Evolutionary conservation across 768 basidiomycete species (phyloP), one percentile per base, ranked within the genome.

Genomic region (Lentinus brumalis): DNA sequence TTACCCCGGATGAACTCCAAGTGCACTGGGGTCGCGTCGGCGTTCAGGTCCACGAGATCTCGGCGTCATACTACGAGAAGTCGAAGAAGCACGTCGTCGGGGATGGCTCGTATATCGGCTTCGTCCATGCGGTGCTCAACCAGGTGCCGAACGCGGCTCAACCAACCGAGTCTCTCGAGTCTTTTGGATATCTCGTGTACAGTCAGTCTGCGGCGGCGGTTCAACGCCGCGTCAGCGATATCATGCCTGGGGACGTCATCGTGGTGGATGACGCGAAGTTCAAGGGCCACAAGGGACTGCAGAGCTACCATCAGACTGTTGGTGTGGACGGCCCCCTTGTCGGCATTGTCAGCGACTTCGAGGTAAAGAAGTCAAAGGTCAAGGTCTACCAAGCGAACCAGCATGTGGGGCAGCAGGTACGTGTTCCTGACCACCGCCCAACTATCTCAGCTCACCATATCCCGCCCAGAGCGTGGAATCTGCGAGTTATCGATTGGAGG

Each of bases 401-500:
- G 70, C 90, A 89, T 67, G 89, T 91, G 68, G 87, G 91, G 50
- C 90, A 87, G 65, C 89, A 91, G 83, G 90, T 89, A 26, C 26
- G 12, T 6, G 15, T 16, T 21, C 9, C 53, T 55, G 63, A 66
- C 60, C 44, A 52, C 42, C 26, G 57, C 35, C 51, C 21, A 46
- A 50, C 49, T 57, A 6, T 45, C 39, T 30, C 32, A 7, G 42
- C 42, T 59, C 29, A 49, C 49, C 45, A 10, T 60, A 31, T 5
- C 14, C 65, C 63, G 68, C 66, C 46, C 69, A 82, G 81, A 84
- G 78, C 63, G 87, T 94, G 32, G 92, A 94, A 69, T 80, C 79
- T 52, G 87, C 84, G n/a, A 94, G 89, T 68, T 96, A 95, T 77
- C 83, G 91, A 57, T 75, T 94, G 72, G 93, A 96, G 44, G 94